Evolutionary conservation across 2,329 filamentous ascomycete species (phyloP).

Genomic region (Coniochaeta hoffmannii): DNA sequence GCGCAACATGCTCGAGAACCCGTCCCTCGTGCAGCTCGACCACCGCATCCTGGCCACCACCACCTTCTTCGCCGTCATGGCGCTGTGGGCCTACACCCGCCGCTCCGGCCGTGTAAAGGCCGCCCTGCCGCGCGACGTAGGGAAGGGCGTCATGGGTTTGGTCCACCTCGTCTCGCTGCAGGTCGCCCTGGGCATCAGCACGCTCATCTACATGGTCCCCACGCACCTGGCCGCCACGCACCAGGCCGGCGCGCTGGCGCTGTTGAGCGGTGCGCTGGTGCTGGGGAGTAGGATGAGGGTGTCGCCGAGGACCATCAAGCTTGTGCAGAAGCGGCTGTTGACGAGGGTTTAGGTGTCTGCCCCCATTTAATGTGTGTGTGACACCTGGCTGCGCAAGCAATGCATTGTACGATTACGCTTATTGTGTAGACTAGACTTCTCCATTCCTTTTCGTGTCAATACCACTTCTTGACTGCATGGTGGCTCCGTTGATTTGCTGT

Average conservation of each 20-base stretch:
- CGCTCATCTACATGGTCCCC: slow-evolving; percentile 89
- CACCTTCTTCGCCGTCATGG: slow-evolving; percentile 74
- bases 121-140: slow-evolving; percentile 55
- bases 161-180: slow-evolving; percentile 79
- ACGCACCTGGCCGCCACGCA: slow-evolving; percentile 82
- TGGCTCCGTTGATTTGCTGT: background rate
- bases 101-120: slow-evolving; percentile 53
- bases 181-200: slow-evolving; percentile 79
- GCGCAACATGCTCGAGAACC: slow-evolving; percentile 97
- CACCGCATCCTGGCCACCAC: slow-evolving; percentile 88
- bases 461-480: background rate
- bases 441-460: slow-evolving; percentile 1
- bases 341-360: background rate
- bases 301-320: slow-evolving; percentile 54
- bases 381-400: background rate
- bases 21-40: slow-evolving; percentile 88
- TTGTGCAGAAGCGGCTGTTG: slow-evolving; percentile 45
- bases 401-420: background rate
- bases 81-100: slow-evolving; percentile 75
- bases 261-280: slow-evolving; percentile 76
- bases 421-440: slow-evolving; percentile 1
- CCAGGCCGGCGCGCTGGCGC: slow-evolving; percentile 80
- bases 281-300: slow-evolving; percentile 72
- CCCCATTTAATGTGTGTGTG: background rate
- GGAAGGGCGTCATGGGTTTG: slow-evolving; percentile 67